Evolutionary conservation across 2,329 filamentous ascomycete genomes (phyloP).

Genomic region (Clonostachys solani): DNA sequence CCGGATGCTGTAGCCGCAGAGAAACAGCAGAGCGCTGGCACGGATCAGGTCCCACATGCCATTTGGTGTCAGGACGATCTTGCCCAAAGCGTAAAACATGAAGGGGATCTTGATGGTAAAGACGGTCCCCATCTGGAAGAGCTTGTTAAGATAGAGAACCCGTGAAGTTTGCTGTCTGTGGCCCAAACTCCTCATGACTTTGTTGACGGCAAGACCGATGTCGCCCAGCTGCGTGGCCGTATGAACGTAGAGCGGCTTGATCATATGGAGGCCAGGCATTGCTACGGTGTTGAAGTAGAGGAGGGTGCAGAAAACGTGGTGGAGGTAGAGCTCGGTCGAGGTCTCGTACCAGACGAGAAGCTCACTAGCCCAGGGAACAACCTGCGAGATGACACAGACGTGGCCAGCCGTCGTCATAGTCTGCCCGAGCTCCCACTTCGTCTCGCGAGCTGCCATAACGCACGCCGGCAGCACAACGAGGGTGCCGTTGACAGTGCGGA

Average conservation of each 20-base stretch:
- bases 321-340: constrained; percentile 12
- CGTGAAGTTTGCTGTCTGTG: constrained; percentile 7
- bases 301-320: constrained; percentile 15
- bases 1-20: too few species aligned
- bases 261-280: constrained; percentile 12
- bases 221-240: constrained; percentile 15
- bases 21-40: too few species aligned
- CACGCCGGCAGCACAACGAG: constrained; percentile 6
- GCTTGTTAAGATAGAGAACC: constrained; percentile 7
- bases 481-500: constrained; percentile 4
- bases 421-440: constrained; percentile 12
- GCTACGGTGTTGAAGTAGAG: constrained; percentile 10
- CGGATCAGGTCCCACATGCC: too few species aligned
- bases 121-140: neutral
- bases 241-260: constrained; percentile 16
- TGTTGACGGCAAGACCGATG: constrained; percentile 9
- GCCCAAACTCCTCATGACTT: constrained; percentile 10
- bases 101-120: too few species aligned
- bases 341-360: constrained; percentile 6
- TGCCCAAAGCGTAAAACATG: too few species aligned
- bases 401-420: constrained; percentile 10
- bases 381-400: constrained; percentile 14
- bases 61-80: too few species aligned
- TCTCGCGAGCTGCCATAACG: constrained; percentile 8
- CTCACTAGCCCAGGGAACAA: constrained; percentile 13